A percentile compares a stretch with the other conserved stretches of the same genome.
These are phyloP conservation scores for Blastomyces emzantsi DNA, from an alignment of 2,329 filamentous ascomycete genomes.

Conservation along the genomic window DNA sequence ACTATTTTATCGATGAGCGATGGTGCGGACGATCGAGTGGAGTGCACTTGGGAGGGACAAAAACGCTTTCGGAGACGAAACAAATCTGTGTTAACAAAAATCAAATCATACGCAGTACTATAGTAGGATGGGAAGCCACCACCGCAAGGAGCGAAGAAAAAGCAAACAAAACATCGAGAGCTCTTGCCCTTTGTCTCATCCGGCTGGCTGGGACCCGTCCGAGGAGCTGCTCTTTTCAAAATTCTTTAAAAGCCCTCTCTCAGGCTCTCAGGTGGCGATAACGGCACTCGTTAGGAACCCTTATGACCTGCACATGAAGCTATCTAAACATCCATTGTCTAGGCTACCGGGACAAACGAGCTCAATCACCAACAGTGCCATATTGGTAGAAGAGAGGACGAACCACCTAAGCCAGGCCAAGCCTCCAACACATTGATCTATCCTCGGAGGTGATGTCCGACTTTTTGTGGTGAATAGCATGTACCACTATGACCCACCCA, in stretches of 20 bases:
- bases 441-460: background rate
- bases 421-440: no score
- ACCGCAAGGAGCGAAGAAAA: background rate
- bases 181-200: background rate
- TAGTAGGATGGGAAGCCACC: no score
- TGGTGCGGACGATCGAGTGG: constrained; percentile 1
- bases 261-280: background rate
- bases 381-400: no score
- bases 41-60: background rate
- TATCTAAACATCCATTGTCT: no score
- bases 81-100: background rate
- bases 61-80: no score
- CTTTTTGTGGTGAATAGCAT: background rate
- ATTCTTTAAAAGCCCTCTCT: background rate
- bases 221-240: background rate
- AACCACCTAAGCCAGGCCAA: no score
- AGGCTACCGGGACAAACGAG: no score
- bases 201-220: background rate
- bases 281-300: background rate
- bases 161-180: background rate
- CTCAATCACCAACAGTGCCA: no score
- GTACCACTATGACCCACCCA: no score
- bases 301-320: background rate
- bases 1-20: background rate
- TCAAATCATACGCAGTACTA: no score